These are phyloP conservation scores for Fusarium penzigii DNA, from an alignment of 2,329 filamentous ascomycete species.

Conservation along the genomic window DNA sequence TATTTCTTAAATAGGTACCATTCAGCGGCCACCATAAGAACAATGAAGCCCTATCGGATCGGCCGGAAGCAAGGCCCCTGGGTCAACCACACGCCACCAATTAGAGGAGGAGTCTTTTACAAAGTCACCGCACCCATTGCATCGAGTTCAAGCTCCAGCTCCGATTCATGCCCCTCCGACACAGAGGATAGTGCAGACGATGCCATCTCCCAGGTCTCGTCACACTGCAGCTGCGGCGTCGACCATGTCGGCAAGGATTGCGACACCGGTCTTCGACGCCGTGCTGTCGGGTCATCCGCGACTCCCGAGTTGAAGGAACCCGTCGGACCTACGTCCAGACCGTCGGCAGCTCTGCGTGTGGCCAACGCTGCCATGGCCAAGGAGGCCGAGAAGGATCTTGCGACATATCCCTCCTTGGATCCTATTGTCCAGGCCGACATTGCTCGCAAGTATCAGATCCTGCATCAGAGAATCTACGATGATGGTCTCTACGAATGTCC, in stretches of 20 bases:
- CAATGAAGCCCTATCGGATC: constrained; percentile 62
- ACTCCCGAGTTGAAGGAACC: constrained; percentile 1
- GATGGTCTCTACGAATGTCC: constrained; percentile 60
- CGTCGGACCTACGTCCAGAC: background rate
- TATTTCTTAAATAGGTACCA: constrained; percentile 52
- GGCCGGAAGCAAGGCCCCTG: constrained; percentile 58
- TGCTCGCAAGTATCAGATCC: constrained; percentile 52
- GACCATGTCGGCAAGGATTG: constrained; percentile 2
- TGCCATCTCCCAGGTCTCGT: constrained; percentile 19
- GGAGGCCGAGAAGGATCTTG: constrained; percentile 36
- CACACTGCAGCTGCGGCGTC: constrained; percentile 14
- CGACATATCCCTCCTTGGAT: constrained; percentile 55
- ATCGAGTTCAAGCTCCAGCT: background rate
- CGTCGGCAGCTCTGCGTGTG: constrained; percentile 10
- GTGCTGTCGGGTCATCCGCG: background rate
- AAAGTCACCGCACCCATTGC: constrained; percentile 12
- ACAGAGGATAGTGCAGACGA: constrained; percentile 23
- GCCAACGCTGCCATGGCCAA: constrained; percentile 25
- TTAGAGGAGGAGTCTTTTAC: constrained; percentile 49
- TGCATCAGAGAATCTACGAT: constrained; percentile 57
- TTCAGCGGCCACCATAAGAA: constrained; percentile 50
- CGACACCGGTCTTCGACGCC: constrained; percentile 6
- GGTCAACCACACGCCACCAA: constrained; percentile 61
- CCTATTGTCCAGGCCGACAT: constrained; percentile 56
- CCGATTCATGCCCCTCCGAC: constrained; percentile 16